phyloP scores from a whole-genome alignment of 371 early-diverging fungal species.

The Syncephalis fuscata region DNA sequence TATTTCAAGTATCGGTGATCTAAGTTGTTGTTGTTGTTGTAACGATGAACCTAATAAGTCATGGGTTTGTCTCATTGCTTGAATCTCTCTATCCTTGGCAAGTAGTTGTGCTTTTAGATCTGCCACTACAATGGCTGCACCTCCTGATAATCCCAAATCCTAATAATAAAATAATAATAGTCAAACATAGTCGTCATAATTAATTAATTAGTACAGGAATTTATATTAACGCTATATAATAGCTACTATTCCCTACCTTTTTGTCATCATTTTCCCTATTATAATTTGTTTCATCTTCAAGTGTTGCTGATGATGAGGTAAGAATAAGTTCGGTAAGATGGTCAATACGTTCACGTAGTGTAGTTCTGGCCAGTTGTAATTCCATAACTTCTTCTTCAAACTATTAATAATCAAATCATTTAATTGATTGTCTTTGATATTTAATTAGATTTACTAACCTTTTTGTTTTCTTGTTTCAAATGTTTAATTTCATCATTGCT shows the following conservation, averaged over 20 bases:
- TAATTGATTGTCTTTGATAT: background rate
- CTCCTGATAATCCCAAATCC: background rate
- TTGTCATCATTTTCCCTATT: no score
- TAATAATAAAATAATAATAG: slow-evolving; percentile 8
- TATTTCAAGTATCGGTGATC: no score
- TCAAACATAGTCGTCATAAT: slow-evolving; percentile 23
- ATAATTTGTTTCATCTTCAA: background rate
- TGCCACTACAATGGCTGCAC: no score
- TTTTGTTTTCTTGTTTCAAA: slow-evolving; percentile 14
- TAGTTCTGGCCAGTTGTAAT: slow-evolving; percentile 47
- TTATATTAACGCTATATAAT: background rate
- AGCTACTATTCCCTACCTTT: background rate
- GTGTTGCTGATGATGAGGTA: slow-evolving; percentile 32
- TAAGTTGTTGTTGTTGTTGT: no score
- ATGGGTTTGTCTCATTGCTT: no score
- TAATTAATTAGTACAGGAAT: slow-evolving; percentile 8
- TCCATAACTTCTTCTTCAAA: slow-evolving; percentile 64
- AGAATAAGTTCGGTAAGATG: slow-evolving; percentile 71
- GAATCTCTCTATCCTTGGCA: no score
- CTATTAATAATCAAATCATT: slow-evolving; percentile 10
- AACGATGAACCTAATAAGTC: no score
- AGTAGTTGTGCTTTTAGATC: no score
- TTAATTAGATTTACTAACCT: background rate
- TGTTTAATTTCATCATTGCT: slow-evolving; percentile 13
- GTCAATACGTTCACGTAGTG: slow-evolving; percentile 63